Evolutionary conservation across 495 filamentous ascomycete species (phyloP).

Genomic region (Lophiotrema nucula): DNA sequence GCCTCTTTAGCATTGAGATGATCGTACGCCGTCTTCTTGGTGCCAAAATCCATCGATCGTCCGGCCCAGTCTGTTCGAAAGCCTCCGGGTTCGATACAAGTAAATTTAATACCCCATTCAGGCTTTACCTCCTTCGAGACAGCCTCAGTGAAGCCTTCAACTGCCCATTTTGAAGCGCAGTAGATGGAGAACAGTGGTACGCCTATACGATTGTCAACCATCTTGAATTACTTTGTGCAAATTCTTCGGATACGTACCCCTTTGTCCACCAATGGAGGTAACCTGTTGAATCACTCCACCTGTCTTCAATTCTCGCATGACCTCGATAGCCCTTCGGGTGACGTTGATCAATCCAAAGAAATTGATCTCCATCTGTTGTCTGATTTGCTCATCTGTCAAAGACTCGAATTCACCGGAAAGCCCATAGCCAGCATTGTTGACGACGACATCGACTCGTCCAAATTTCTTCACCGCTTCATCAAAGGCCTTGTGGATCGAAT

Average conservation of each 20-base stretch:
- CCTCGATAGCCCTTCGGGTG: slow-evolving; percentile 46
- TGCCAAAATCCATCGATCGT: slow-evolving; percentile 39
- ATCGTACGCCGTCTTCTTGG: slow-evolving; percentile 46
- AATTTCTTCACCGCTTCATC: slow-evolving; percentile 39
- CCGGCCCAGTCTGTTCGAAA: slow-evolving; percentile 43
- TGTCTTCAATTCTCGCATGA: slow-evolving; percentile 44
- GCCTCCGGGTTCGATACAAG: slow-evolving; percentile 41
- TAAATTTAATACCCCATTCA: slow-evolving; percentile 43
- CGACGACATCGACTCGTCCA: slow-evolving; percentile 41
- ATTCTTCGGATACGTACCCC: slow-evolving; percentile 17
- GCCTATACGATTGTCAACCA: slow-evolving; percentile 13
- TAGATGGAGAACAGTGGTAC: slow-evolving; percentile 44
- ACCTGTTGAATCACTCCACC: slow-evolving; percentile 49
- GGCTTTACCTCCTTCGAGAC: slow-evolving; percentile 41
- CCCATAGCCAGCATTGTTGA: slow-evolving; percentile 44
- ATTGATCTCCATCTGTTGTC: slow-evolving; percentile 43
- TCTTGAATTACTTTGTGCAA: background rate
- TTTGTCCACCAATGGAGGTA: slow-evolving; percentile 46
- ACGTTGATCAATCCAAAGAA: slow-evolving; percentile 43
- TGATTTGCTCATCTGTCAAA: slow-evolving; percentile 37
- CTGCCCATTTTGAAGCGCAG: slow-evolving; percentile 45
- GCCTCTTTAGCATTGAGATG: slow-evolving; percentile 45
- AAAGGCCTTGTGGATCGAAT: slow-evolving; percentile 39
- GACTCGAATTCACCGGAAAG: slow-evolving; percentile 41
- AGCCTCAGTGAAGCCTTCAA: slow-evolving; percentile 43